phyloP scores from a whole-genome alignment of 2,329 filamentous ascomycete genomes.

The Magnaporthiopsis rhizophila region DNA sequence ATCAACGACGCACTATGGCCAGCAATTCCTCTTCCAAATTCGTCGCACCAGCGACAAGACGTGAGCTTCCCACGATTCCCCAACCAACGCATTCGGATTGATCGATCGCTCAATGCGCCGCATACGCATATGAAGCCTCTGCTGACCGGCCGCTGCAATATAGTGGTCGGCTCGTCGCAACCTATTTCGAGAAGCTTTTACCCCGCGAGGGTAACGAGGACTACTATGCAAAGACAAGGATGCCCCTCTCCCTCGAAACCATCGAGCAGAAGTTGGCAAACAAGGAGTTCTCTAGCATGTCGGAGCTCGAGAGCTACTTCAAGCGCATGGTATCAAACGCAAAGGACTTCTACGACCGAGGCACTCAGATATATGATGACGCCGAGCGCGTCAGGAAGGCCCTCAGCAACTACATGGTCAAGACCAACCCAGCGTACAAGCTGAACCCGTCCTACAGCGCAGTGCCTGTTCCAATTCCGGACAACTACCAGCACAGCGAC shows the following conservation, averaged over 20 bases:
- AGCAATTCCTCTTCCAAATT: constrained; percentile 67
- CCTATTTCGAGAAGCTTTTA: constrained; percentile 66
- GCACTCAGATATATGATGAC: constrained; percentile 68
- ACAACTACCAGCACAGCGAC: constrained; percentile 24
- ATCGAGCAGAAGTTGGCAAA: constrained; percentile 68
- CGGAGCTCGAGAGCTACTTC: constrained; percentile 73
- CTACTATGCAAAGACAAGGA: constrained; percentile 69
- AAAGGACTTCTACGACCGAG: constrained; percentile 73
- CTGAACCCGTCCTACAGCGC: constrained; percentile 57
- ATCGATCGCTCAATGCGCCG: constrained; percentile 4
- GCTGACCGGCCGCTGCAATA: constrained; percentile 1
- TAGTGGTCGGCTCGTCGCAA: constrained; percentile 66
- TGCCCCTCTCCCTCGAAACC: constrained; percentile 71
- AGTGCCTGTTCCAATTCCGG: constrained; percentile 64
- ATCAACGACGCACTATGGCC: constrained; percentile 62
- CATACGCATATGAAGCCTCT: constrained; percentile 8
- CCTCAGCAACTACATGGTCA: constrained; percentile 80
- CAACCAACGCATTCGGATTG: constrained; percentile 1
- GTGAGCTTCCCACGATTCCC: constrained; percentile 38
- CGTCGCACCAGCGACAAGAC: constrained; percentile 73
- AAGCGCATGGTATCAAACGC: constrained; percentile 85
- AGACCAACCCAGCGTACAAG: constrained; percentile 76
- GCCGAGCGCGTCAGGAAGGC: constrained; percentile 82
- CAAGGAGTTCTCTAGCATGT: constrained; percentile 60
- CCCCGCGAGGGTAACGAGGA: constrained; percentile 56